A percentile compares a stretch with the other conserved stretches of the same genome.
These are phyloP conservation scores for Ogataea saltuana DNA, from an alignment of 805 yeast genomes.

Conservation along the genomic window DNA sequence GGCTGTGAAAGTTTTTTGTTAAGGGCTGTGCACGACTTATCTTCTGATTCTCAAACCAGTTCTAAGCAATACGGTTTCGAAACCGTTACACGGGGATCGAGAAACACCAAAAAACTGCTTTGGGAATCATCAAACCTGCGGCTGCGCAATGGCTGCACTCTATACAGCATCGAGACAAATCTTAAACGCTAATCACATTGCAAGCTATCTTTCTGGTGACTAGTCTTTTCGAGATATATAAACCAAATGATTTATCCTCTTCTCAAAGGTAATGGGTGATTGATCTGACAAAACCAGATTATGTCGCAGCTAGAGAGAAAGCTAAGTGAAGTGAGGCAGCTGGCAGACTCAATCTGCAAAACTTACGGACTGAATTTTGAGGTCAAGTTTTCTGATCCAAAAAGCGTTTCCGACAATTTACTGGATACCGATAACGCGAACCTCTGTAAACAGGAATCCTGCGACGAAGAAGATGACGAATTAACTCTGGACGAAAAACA, in stretches of 20 bases:
- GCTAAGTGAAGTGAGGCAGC: constrained; percentile 11
- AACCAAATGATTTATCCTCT: constrained; percentile 14
- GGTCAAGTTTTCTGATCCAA: constrained; percentile 15
- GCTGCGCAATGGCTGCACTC: neutral
- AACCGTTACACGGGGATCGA: constrained; percentile 5
- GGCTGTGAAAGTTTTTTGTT: too few relatives aligned
- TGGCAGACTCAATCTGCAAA: constrained; percentile 16
- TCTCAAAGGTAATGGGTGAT: neutral
- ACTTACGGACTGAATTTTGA: constrained; percentile 17
- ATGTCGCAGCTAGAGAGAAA: constrained; percentile 19
- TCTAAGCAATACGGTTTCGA: constrained; percentile 8
- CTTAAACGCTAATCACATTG: too few relatives aligned
- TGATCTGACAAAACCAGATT: neutral
- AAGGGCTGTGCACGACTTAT: too few relatives aligned
- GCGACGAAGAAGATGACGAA: constrained; percentile 4
- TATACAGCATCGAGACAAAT: neutral
- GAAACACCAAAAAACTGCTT: neutral
- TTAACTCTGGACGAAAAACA: constrained; percentile 12
- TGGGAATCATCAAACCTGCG: neutral
- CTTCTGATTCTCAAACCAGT: neutral
- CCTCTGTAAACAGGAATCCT: too few relatives aligned
- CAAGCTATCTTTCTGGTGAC: neutral
- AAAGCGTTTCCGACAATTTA: neutral
- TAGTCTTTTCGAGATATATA: constrained; percentile 8
- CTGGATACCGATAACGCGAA: too few relatives aligned